phyloP scores from a whole-genome alignment of 2,329 filamentous ascomycete genomes.

The Tolypocladium amazonense region DNA sequence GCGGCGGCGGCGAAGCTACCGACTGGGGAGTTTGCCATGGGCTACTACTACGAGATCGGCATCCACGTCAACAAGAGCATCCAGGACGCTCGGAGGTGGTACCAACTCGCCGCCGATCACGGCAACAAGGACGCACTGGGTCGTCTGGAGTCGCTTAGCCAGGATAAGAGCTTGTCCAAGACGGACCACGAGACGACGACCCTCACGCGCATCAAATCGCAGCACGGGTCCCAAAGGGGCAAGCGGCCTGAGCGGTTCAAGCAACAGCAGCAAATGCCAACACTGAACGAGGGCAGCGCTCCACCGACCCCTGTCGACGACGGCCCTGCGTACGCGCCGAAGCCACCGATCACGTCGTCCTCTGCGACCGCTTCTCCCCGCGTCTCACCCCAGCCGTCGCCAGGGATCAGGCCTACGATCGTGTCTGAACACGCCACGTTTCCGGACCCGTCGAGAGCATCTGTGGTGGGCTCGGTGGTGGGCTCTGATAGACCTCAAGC shows the following conservation, averaged over 20 bases:
- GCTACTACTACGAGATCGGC: constrained; percentile 95
- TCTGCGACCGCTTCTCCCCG: constrained; percentile 17
- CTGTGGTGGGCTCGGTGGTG: constrained; percentile 19
- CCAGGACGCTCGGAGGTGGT: constrained; percentile 77
- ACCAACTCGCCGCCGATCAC: constrained; percentile 76
- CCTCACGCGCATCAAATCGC: constrained; percentile 75
- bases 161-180: constrained; percentile 76
- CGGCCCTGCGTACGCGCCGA: constrained; percentile 5
- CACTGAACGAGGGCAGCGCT: constrained; percentile 32
- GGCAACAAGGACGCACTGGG: constrained; percentile 82
- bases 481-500: constrained; percentile 32
- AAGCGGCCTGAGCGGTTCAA: constrained; percentile 50
- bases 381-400: constrained; percentile 31
- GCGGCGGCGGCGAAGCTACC: constrained; percentile 73
- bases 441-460: constrained; percentile 34
- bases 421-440: constrained; percentile 30
- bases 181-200: constrained; percentile 89
- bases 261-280: constrained; percentile 36
- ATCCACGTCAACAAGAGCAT: constrained; percentile 82
- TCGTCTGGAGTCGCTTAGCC: constrained; percentile 73
- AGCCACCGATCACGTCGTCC: constrained; percentile 6
- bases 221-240: constrained; percentile 59
- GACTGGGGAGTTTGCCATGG: constrained; percentile 92
- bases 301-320: constrained; percentile 17
- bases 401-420: constrained; percentile 24